Evolutionary conservation across 164 flowering plant species (phyloP).

Genomic region (Protea cynaroides): DNA sequence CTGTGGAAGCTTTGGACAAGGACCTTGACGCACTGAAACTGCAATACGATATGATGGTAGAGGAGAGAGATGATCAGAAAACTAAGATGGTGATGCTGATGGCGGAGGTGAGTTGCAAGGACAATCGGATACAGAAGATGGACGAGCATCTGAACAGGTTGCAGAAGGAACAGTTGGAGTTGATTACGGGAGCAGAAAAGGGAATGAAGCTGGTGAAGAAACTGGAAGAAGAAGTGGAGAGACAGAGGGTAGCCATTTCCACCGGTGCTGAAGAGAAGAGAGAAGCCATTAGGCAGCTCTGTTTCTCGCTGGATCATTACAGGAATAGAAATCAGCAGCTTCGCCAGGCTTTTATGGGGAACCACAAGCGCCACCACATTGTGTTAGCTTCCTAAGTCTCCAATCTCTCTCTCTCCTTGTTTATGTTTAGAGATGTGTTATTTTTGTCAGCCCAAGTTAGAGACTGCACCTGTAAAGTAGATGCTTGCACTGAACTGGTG

Average conservation of each 20-base stretch:
- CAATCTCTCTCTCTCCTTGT: no score
- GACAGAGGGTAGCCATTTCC: slow-evolving; percentile 32
- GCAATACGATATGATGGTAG: slow-evolving; percentile 27
- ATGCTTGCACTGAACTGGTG: no score
- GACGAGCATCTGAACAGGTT: slow-evolving; percentile 39
- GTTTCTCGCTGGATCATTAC: slow-evolving; percentile 70
- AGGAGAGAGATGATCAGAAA: slow-evolving; percentile 44
- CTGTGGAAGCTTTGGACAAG: slow-evolving; percentile 28
- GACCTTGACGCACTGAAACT: slow-evolving; percentile 29
- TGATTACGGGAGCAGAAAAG: slow-evolving; percentile 27
- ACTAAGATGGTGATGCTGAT: slow-evolving; percentile 27
- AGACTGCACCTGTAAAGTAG: no score
- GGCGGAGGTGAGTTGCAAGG: slow-evolving; percentile 30
- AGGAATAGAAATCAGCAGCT: slow-evolving; percentile 47
- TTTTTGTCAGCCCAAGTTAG: no score
- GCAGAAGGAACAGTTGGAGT: slow-evolving; percentile 36
- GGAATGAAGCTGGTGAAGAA: slow-evolving; percentile 26
- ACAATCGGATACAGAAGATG: slow-evolving; percentile 35
- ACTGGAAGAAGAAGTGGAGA: slow-evolving; percentile 45
- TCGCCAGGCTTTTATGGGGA: slow-evolving; percentile 35
- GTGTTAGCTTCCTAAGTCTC: no score
- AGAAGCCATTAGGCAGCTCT: slow-evolving; percentile 83
- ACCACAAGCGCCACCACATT: slow-evolving; percentile 11
- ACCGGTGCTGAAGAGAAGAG: slow-evolving; percentile 72
- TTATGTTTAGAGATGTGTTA: no score